These are phyloP conservation scores for Glycine latifolia DNA, from an alignment of 306 rosid genomes.

Conservation along the genomic window DNA sequence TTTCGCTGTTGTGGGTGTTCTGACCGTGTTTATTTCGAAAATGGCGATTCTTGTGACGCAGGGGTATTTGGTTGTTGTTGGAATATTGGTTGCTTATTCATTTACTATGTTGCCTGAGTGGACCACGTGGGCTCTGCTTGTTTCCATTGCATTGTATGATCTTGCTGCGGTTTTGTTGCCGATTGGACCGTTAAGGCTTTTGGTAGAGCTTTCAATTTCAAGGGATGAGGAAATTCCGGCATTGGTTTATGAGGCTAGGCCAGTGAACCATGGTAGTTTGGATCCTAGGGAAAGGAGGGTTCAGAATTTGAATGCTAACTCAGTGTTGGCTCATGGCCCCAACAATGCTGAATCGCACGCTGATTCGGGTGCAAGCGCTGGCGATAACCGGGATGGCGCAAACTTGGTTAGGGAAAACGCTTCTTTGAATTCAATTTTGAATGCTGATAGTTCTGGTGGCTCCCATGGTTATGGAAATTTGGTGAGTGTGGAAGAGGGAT, in stretches of 20 bases:
- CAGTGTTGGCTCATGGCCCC: conserved; percentile 50
- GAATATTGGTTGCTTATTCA: conserved; percentile 90
- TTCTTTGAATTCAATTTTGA: conserved; percentile 41
- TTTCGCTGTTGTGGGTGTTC: conserved; percentile 88
- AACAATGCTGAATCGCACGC: conserved; percentile 33
- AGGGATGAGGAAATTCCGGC: conserved; percentile 97
- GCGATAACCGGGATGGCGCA: conserved; percentile 26
- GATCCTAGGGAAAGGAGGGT: conserved; percentile 54
- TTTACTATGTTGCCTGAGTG: conserved; percentile 97
- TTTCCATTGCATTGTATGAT: conserved; percentile 92
- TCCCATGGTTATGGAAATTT: conserved; percentile 42
- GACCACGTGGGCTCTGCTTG: conserved; percentile 91
- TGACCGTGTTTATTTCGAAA: conserved; percentile 91
- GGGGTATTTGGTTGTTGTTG: conserved; percentile 83
- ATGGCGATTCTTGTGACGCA: conserved; percentile 86
- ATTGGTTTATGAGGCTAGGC: conserved; percentile 94
- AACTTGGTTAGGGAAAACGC: conserved; percentile 40
- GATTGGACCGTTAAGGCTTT: conserved; percentile 81
- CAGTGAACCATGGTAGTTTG: conserved; percentile 58
- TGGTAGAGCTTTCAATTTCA: conserved; percentile 90
- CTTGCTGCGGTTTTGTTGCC: conserved; percentile 93
- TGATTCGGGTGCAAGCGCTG: conserved; percentile 30
- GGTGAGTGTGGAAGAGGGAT: conserved; percentile 70
- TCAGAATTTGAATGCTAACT: conserved; percentile 42
- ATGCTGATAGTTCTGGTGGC: conserved; percentile 32